phyloP scores from a whole-genome alignment of 257 asterid species.

The Solanum habrochaites region DNA sequence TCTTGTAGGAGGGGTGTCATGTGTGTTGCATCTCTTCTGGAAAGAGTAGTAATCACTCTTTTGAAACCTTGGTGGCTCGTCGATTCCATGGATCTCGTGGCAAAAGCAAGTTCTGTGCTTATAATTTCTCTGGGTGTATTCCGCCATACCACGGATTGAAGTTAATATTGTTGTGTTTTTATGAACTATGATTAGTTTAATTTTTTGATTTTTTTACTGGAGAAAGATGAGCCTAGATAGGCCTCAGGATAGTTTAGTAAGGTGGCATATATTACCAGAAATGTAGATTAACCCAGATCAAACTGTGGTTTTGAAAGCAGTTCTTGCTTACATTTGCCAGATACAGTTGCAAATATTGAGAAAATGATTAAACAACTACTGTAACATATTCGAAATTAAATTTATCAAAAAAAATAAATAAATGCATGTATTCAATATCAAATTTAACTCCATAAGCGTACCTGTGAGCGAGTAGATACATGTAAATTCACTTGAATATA shows the following conservation, averaged over 20 bases:
- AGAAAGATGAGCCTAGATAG: not conserved
- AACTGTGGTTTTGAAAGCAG: not conserved
- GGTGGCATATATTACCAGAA: not conserved
- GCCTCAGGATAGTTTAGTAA: not conserved
- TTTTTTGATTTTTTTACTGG: not conserved
- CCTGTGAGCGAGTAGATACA: not conserved
- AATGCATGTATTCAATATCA: no score
- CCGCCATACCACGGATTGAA: not conserved
- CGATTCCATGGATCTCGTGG: not conserved
- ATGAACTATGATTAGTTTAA: not conserved
- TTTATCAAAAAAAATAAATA: not conserved
- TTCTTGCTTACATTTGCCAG: not conserved
- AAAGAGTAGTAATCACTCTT: not conserved
- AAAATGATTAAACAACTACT: not conserved
- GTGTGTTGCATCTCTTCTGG: not conserved
- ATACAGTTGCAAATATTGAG: not conserved
- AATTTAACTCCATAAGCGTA: no score
- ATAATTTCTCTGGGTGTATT: not conserved
- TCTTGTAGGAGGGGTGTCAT: not conserved
- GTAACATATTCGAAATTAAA: not conserved
- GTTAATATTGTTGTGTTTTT: not conserved
- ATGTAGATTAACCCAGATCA: not conserved
- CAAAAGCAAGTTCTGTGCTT: not conserved
- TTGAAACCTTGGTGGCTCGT: not conserved
- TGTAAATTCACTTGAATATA: not conserved